phyloP scores from a whole-genome alignment of 495 filamentous ascomycete genomes.

The Evernia prunastri region DNA sequence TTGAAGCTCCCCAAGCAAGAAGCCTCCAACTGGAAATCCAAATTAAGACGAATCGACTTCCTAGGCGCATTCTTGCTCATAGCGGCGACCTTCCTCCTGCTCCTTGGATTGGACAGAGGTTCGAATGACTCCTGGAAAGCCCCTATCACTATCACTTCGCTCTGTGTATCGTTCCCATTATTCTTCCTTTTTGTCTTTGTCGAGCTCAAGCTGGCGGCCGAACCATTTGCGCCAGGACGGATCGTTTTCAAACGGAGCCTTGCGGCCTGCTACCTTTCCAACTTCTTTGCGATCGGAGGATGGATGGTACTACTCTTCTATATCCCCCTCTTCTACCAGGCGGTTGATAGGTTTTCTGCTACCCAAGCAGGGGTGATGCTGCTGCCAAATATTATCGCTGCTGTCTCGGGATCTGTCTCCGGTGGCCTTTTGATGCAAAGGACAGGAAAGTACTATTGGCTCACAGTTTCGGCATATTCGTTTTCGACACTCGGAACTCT shows the following conservation, averaged over 20 bases:
- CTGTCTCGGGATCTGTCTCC: constrained; percentile 61
- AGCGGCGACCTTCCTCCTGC: constrained; percentile 62
- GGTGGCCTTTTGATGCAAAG: constrained; percentile 67
- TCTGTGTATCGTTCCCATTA: constrained; percentile 52
- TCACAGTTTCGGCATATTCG: constrained; percentile 56
- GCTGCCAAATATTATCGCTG: constrained; percentile 57
- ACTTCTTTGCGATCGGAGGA: constrained; percentile 68
- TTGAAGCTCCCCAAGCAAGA: constrained; percentile 56
- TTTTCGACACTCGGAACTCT: constrained; percentile 46
- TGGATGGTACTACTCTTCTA: constrained; percentile 66
- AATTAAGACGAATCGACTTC: constrained; percentile 74
- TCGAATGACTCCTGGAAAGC: constrained; percentile 66
- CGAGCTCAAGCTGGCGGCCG: constrained; percentile 62
- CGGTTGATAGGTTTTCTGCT: constrained; percentile 57
- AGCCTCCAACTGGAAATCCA: constrained; percentile 51
- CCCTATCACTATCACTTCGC: constrained; percentile 51
- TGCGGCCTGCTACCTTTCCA: constrained; percentile 62
- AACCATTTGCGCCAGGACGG: constrained; percentile 74
- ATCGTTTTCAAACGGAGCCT: constrained; percentile 69
- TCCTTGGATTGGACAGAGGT: constrained; percentile 72
- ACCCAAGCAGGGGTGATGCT: constrained; percentile 59
- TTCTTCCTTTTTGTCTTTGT: constrained; percentile 64
- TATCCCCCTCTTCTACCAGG: constrained; percentile 75
- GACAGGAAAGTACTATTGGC: constrained; percentile 71
- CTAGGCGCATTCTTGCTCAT: constrained; percentile 65